Evolutionary conservation across 108 stramenopile genomes (phyloP).

Genomic region (Skeletonema costatum): DNA sequence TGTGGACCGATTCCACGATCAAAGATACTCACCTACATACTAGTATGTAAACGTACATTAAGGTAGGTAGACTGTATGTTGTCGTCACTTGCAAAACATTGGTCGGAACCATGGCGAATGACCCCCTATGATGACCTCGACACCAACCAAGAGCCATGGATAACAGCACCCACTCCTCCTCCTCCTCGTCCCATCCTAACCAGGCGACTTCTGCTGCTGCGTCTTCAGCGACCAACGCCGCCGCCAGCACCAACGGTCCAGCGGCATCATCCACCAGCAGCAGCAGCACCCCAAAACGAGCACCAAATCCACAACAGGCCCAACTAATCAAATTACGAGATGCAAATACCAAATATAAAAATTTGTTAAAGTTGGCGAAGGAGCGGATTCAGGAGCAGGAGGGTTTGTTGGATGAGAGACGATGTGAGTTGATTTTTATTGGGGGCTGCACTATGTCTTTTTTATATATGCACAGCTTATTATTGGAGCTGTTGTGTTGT

Average conservation of each 20-base stretch:
- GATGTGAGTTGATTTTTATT: slow-evolving; percentile 35
- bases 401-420: slow-evolving; percentile 64
- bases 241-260: background rate
- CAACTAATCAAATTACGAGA: slow-evolving; percentile 81
- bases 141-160: slow-evolving; percentile 3
- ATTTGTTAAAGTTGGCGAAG: slow-evolving; percentile 87
- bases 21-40: too few species aligned
- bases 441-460: background rate
- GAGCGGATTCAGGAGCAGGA: slow-evolving; percentile 87
- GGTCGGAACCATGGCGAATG: too few species aligned
- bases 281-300: background rate
- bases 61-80: too few species aligned
- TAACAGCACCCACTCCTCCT: slow-evolving; percentile 21
- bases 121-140: background rate
- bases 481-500: background rate
- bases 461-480: too few species aligned
- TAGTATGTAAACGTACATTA: too few species aligned
- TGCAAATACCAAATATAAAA: slow-evolving; percentile 88
- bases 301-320: slow-evolving; percentile 17
- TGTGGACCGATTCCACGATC: too few species aligned
- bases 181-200: background rate
- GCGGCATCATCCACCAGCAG: background rate
- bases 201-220: background rate
- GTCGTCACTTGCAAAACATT: too few species aligned
- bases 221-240: background rate